These are phyloP conservation scores for Alternaria ethzedia DNA, from an alignment of 2,329 filamentous ascomycete species.

Conservation along the genomic window DNA sequence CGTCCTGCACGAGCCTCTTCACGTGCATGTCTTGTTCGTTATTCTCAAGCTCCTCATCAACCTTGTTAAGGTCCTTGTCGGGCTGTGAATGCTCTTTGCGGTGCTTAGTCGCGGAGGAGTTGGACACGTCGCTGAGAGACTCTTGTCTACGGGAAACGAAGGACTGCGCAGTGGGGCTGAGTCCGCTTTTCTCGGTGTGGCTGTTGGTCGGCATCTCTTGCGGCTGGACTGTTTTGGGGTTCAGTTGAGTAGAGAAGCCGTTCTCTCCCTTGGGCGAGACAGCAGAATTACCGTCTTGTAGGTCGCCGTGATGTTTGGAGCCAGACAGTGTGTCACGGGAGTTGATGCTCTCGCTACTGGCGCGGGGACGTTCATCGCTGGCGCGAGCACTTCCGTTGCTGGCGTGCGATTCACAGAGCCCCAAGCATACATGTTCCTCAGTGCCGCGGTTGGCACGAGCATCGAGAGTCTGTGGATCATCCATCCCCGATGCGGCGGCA, in stretches of 20 bases:
- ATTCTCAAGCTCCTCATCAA: not conserved
- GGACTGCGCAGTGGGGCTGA: conserved; percentile 38
- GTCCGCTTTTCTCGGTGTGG: conserved; percentile 24
- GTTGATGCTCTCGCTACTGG: conserved; percentile 16
- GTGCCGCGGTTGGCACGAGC: conserved; percentile 39
- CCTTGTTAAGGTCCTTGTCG: not conserved
- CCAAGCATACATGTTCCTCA: conserved; percentile 28
- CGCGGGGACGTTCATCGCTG: conserved; percentile 3
- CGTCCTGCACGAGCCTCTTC: not conserved
- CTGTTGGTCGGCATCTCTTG: conserved; percentile 37
- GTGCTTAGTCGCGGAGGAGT: conserved; percentile 9
- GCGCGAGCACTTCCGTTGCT: not conserved
- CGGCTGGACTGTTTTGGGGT: conserved; percentile 38
- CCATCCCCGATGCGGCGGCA: conserved; percentile 43
- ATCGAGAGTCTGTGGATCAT: conserved; percentile 39
- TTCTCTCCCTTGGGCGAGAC: conserved; percentile 42
- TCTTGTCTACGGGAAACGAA: conserved; percentile 10
- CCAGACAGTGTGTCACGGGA: conserved; percentile 35
- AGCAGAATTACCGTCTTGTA: conserved; percentile 31
- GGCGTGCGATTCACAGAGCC: not conserved
- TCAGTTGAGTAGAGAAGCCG: conserved; percentile 42
- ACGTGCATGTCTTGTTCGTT: not conserved
- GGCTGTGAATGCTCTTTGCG: conserved; percentile 9
- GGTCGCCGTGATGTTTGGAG: conserved; percentile 39
- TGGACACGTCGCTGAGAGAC: conserved; percentile 22